Percentiles rank a stretch among this genome's conserved stretches.
Evolutionary conservation across 768 basidiomycete species (phyloP).

Genomic region (Mycena venus): DNA sequence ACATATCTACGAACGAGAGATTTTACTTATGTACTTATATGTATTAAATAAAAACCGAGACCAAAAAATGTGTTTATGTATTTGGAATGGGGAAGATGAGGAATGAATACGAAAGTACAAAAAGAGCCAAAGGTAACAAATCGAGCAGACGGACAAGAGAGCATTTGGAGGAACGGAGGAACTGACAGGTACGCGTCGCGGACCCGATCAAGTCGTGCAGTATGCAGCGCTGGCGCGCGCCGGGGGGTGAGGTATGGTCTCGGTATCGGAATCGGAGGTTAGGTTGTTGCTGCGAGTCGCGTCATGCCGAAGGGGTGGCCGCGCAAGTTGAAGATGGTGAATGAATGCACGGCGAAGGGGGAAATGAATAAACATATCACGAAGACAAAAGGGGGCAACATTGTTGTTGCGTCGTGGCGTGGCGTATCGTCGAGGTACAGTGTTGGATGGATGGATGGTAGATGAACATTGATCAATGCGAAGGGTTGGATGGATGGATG

Average conservation of each 20-base stretch:
- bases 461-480: slow-evolving; percentile 27
- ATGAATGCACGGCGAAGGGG: slow-evolving; percentile 13
- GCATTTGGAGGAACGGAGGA: slow-evolving; percentile 29
- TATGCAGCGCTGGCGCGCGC: background rate
- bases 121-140: slow-evolving; percentile 36
- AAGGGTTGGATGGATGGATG: slow-evolving; percentile 8
- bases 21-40: too few species aligned
- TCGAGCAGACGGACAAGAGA: slow-evolving; percentile 36
- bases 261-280: slow-evolving; percentile 31
- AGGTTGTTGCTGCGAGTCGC: slow-evolving; percentile 33
- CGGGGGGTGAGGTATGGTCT: background rate
- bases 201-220: background rate
- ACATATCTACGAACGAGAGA: slow-evolving; percentile 3
- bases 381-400: slow-evolving; percentile 19
- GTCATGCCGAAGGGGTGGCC: slow-evolving; percentile 12
- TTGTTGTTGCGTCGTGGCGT: background rate
- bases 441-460: slow-evolving; percentile 30
- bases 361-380: slow-evolving; percentile 33
- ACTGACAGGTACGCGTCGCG: background rate
- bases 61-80: background rate
- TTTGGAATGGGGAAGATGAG: background rate
- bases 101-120: slow-evolving; percentile 22
- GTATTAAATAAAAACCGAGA: slow-evolving; percentile 5
- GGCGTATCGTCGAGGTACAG: slow-evolving; percentile 24
- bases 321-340: background rate